These are phyloP conservation scores for Kuraishia capsulata DNA, from an alignment of 805 yeast species.

Conservation along the genomic window DNA sequence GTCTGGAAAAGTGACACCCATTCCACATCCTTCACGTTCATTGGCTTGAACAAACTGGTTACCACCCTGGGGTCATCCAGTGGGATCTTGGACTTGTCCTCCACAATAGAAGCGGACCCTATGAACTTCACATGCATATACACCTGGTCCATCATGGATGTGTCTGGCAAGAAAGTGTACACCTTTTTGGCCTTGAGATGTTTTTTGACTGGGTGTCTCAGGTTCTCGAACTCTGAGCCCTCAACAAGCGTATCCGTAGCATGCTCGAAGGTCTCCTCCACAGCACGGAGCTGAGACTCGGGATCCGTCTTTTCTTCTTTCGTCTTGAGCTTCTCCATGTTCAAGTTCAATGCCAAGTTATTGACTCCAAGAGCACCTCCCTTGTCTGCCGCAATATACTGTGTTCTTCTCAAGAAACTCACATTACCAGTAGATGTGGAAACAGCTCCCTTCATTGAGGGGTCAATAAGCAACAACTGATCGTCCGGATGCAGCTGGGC, in stretches of 20 bases:
- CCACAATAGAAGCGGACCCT: slow-evolving; percentile 41
- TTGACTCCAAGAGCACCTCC: slow-evolving; percentile 12
- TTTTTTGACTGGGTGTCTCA: slow-evolving; percentile 75
- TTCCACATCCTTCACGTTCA: slow-evolving; percentile 58
- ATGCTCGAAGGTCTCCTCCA: slow-evolving; percentile 70
- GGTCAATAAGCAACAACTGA: slow-evolving; percentile 68
- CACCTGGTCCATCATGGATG: slow-evolving; percentile 78
- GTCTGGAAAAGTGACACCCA: slow-evolving; percentile 69
- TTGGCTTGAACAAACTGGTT: slow-evolving; percentile 66
- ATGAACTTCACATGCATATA: slow-evolving; percentile 56
- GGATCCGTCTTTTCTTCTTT: slow-evolving; percentile 38
- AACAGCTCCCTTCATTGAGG: slow-evolving; percentile 43
- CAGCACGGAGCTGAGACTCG: slow-evolving; percentile 52
- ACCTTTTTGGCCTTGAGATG: slow-evolving; percentile 64
- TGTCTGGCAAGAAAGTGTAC: slow-evolving; percentile 83
- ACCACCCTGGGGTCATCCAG: slow-evolving; percentile 27
- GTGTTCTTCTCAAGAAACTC: slow-evolving; percentile 85
- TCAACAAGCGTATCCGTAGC: slow-evolving; percentile 36
- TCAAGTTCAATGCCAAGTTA: background rate
- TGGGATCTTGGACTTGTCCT: slow-evolving; percentile 23
- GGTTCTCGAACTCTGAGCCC: slow-evolving; percentile 27
- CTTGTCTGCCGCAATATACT: slow-evolving; percentile 70
- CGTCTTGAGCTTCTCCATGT: slow-evolving; percentile 16
- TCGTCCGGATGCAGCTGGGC: slow-evolving; percentile 67
- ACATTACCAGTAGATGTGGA: slow-evolving; percentile 25